These are phyloP conservation scores for Pythium sukuiense DNA, from an alignment of 352 stramenopile genomes.

Conservation along the genomic window DNA sequence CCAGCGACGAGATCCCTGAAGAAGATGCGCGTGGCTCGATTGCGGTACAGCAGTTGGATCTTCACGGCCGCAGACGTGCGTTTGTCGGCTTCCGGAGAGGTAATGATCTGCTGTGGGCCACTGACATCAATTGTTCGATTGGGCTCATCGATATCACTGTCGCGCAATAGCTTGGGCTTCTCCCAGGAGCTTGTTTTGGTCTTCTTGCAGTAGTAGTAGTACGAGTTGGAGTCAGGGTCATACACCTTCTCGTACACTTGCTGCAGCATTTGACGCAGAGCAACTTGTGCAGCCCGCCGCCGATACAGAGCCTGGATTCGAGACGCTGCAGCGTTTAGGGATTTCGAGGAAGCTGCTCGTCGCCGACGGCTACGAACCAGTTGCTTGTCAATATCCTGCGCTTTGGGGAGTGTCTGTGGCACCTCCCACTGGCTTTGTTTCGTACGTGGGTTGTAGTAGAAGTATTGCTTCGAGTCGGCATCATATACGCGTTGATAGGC, in stretches of 20 bases:
- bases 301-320: constrained; percentile 31
- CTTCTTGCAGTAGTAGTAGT: constrained; percentile 36
- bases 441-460: constrained; percentile 50
- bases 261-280: constrained; percentile 24
- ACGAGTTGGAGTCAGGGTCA: constrained; percentile 30
- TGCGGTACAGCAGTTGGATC: constrained; percentile 45
- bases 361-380: not conserved
- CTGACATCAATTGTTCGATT: not conserved
- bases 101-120: not conserved
- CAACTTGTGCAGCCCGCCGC: constrained; percentile 19
- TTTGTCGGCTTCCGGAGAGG: not conserved
- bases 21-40: constrained; percentile 35
- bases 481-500: constrained; percentile 37
- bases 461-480: constrained; percentile 36
- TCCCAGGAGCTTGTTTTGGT: constrained; percentile 36
- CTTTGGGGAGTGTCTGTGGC: constrained; percentile 20
- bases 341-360: constrained; percentile 1
- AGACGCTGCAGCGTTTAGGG: constrained; percentile 16
- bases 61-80: constrained; percentile 23
- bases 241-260: constrained; percentile 38
- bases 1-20: constrained; percentile 36
- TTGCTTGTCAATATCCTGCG: constrained; percentile 4
- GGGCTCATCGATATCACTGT: not conserved
- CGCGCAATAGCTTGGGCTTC: constrained; percentile 29
- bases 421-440: constrained; percentile 37